Evolutionary conservation across 345 rosid genomes (phyloP).

Genomic region (Aethionema arabicum): DNA sequence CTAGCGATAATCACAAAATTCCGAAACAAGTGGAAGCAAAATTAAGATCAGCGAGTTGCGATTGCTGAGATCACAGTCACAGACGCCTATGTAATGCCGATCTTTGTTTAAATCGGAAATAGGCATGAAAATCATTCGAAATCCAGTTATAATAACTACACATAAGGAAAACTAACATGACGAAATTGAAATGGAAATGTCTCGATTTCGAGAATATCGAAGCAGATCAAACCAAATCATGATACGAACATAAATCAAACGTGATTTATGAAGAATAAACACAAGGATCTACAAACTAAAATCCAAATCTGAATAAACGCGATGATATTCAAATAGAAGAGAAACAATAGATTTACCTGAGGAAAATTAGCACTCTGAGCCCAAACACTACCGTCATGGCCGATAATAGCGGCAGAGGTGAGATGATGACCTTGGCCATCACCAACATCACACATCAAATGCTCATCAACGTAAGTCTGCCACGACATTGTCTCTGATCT

Average conservation of each 20-base stretch:
- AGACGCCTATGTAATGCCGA: no score
- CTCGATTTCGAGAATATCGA: neutral
- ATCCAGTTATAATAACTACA: neutral
- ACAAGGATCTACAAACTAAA: neutral
- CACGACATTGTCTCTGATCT: slow-evolving; percentile 61
- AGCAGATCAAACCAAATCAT: neutral
- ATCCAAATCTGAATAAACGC: neutral
- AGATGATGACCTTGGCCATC: slow-evolving; percentile 79
- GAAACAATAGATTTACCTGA: slow-evolving; percentile 38
- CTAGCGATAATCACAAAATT: no score
- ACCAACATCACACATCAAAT: slow-evolving; percentile 78
- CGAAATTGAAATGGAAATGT: neutral
- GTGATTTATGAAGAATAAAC: neutral
- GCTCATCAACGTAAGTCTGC: slow-evolving; percentile 88
- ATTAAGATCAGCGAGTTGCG: no score
- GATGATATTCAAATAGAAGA: neutral
- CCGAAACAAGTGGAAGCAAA: no score
- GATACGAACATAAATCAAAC: neutral
- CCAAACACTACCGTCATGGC: slow-evolving; percentile 87
- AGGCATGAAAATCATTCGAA: neutral
- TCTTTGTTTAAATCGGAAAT: no score
- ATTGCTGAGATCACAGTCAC: no score
- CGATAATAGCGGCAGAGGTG: slow-evolving; percentile 70
- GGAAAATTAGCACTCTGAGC: slow-evolving; percentile 82
- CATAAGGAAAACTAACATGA: neutral